A percentile compares a stretch with the other conserved stretches of the same genome.
phyloP scores from a whole-genome alignment of 78 protist genomes.

The Dictyostelium capitatum region DNA sequence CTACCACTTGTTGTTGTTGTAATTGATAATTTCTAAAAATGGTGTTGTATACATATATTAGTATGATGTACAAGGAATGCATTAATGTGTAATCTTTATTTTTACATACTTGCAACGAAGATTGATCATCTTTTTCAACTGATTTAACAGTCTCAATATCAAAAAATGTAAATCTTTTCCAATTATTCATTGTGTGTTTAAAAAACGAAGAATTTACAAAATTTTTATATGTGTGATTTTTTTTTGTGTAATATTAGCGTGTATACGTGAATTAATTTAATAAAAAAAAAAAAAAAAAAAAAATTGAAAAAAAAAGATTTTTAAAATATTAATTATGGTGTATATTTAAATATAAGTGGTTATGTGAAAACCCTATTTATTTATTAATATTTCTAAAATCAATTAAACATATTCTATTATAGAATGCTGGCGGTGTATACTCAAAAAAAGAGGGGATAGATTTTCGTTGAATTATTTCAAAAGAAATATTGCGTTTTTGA shows the following conservation, averaged over 20 bases:
- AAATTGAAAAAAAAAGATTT: not conserved
- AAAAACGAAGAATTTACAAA: not conserved
- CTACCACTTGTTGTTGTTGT: conserved; percentile 87
- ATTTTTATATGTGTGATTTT: too few species aligned
- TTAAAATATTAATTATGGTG: too few species aligned
- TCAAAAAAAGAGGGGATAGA: too few species aligned
- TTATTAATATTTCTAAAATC: too few species aligned
- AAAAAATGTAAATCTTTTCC: conserved; percentile 84
- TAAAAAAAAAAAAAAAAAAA: not conserved
- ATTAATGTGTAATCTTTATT: not conserved
- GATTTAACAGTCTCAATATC: conserved; percentile 81
- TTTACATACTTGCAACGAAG: conserved; percentile 12
- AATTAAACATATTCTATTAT: too few species aligned
- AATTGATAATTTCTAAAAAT: conserved; percentile 46
- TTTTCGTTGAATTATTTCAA: too few species aligned
- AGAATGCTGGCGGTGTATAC: too few species aligned
- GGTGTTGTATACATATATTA: not conserved
- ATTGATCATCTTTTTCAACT: conserved; percentile 19
- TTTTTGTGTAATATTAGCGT: too few species aligned
- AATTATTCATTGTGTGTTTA: conserved; percentile 40
- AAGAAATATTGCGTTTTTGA: too few species aligned
- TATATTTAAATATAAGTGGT: too few species aligned
- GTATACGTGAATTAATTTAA: too few species aligned
- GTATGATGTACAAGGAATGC: not conserved
- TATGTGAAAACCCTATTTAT: too few species aligned